Base-by-base conservation (phyloP, 306 rosid genomes). In the Trifolium dubium region DNA sequence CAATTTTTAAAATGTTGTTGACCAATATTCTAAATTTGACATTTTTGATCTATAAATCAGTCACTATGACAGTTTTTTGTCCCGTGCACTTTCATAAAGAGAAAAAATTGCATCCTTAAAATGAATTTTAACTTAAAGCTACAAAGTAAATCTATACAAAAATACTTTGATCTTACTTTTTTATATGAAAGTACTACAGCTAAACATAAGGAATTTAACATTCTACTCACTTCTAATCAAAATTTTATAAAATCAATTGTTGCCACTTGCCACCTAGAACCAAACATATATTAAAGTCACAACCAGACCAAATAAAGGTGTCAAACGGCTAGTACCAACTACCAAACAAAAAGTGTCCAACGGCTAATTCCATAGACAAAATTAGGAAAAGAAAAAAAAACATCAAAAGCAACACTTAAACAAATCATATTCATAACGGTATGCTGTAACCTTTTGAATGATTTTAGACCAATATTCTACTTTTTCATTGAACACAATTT, bases 251-350 rank as follows among this genome's bases (percentile, higher is more conserved):
- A 30, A 29, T 30, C 65, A 60, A 60, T 60, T 31, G 10, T 30
- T n/a, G 5, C 18, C 17, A 13, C 11, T 30, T n/a, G 5, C 18
- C 17, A 13, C 11, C 65, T 13, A 13, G 19, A 14, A 31, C 65
- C 4, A 60, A 60, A 60, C 23, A 60, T 2, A 6, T 4, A 2
- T 34, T 3, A 60, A 51, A 53, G 75, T 77, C 47, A 62, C 8
- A 54, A 23, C 18, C 29, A 65, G 32, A 55, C 51, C 15, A 63
- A 54, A 43, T 35, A 66, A 10, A 49, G 17, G 74, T 51, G 49
- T 84, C 71, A 77, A 80, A 77, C 70, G 77, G 63, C 65, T 71
- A 77, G 64, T 73, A 76, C 46, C 55, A 77, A 37, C 40, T 6
- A 37, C 40, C 40, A 37, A 37, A 37, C 40, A 37, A 66, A 10